phyloP scores from a whole-genome alignment of 108 stramenopile genomes.

The Seminavis robusta region DNA sequence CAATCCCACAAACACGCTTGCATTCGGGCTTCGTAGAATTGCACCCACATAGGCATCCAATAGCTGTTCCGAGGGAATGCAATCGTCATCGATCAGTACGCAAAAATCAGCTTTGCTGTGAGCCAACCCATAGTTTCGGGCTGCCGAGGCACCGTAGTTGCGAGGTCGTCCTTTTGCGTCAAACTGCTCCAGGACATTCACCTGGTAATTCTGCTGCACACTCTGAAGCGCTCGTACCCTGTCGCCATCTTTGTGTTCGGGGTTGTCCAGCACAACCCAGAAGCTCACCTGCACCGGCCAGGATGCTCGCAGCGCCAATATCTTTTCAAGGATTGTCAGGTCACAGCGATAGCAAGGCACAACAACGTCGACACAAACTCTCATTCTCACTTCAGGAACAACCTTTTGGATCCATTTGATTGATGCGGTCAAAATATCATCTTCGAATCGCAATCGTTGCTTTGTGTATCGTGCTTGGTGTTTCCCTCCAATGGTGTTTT shows the following conservation, averaged over 20 bases:
- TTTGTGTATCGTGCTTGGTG: background rate
- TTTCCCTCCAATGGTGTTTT: constrained; percentile 32
- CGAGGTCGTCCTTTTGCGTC: no score
- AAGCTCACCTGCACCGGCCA: constrained; percentile 16
- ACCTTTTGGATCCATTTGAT: no score
- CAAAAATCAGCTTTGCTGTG: constrained; percentile 43
- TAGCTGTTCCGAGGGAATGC: constrained; percentile 27
- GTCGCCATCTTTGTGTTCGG: no score
- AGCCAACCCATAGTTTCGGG: constrained; percentile 31
- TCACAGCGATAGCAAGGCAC: constrained; percentile 53
- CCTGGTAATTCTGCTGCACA: constrained; percentile 10
- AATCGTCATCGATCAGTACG: constrained; percentile 45
- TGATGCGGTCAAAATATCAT: background rate
- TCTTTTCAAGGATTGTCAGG: constrained; percentile 23
- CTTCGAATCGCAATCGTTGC: no score
- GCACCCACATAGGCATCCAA: constrained; percentile 17
- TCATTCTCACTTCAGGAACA: no score
- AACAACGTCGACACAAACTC: constrained; percentile 51
- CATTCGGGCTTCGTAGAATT: background rate
- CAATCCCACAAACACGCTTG: constrained; percentile 32
- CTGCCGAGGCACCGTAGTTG: constrained; percentile 42
- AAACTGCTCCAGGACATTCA: constrained; percentile 34
- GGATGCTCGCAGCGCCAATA: constrained; percentile 31
- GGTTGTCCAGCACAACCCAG: constrained; percentile 50
- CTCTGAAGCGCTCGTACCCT: constrained; percentile 16